A percentile compares a stretch with the other conserved stretches of the same genome.
Conservation (phyloP, 2,329 filamentous ascomycete species). For the Claviceps citrina region DNA sequence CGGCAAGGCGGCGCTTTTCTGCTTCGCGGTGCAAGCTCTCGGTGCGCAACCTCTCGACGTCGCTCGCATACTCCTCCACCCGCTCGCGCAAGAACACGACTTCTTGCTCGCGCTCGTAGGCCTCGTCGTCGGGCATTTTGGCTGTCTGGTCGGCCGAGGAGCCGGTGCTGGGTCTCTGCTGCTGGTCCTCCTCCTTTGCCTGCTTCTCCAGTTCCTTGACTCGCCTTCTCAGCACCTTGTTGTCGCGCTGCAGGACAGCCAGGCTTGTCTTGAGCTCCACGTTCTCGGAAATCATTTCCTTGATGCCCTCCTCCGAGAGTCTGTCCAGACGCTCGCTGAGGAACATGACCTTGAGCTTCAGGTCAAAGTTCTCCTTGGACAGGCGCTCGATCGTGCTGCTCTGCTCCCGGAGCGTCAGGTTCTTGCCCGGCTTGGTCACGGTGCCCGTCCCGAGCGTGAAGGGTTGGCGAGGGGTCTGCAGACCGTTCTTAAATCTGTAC, state of each 20-base stretch:
- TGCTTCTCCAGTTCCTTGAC: conserved; percentile 79
- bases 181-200: conserved; percentile 52
- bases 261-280: conserved; percentile 87
- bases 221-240: conserved; percentile 64
- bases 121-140: conserved; percentile 41
- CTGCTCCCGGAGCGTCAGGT: conserved; percentile 87
- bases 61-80: conserved; percentile 66
- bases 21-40: conserved; percentile 67
- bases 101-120: conserved; percentile 67
- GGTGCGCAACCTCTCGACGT: conserved; percentile 67
- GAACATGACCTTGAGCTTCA: conserved; percentile 96
- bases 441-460: conserved; percentile 25
- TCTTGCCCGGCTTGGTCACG: conserved; percentile 43
- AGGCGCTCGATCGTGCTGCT: conserved; percentile 92
- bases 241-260: conserved; percentile 78
- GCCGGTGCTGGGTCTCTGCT: conserved; percentile 44
- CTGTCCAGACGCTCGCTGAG: conserved; percentile 86
- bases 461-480: conserved; percentile 41
- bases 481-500: conserved; percentile 60
- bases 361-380: conserved; percentile 94
- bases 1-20: conserved; percentile 74
- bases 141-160: conserved; percentile 45
- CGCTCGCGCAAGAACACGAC: conserved; percentile 71
- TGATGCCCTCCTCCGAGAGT: conserved; percentile 86
- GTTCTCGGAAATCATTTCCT: conserved; percentile 96